Evolutionary conservation across 75 land plant species (phyloP).

Genomic region (Ceratopteris richardii): DNA sequence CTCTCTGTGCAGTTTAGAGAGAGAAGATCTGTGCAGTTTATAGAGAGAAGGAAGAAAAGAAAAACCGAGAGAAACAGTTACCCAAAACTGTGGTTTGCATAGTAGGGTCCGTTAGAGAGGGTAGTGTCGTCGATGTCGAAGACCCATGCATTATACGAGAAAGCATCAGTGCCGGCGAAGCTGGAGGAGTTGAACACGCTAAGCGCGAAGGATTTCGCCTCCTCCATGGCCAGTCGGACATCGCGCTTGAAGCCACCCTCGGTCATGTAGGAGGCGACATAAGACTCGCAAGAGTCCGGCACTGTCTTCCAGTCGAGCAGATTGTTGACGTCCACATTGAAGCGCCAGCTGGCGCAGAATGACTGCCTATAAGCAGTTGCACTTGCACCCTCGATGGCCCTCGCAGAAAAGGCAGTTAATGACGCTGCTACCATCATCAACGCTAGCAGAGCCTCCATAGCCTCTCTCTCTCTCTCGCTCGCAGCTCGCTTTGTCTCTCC

Average conservation of each 20-base stretch:
- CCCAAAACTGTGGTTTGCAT: constrained; percentile 39
- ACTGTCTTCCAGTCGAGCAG: constrained; percentile 39
- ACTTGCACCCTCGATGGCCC: no score
- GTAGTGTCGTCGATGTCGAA: constrained; percentile 82
- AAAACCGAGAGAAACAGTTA: no score
- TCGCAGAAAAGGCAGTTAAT: no score
- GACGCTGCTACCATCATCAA: no score
- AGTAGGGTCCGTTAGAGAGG: constrained; percentile 64
- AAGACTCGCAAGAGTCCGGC: constrained; percentile 42
- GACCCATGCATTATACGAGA: constrained; percentile 40
- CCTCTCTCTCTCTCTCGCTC: no score
- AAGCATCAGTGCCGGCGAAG: not conserved
- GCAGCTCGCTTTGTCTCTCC: no score
- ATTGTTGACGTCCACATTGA: constrained; percentile 58
- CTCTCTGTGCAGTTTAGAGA: no score
- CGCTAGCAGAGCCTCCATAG: no score
- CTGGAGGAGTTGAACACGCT: constrained; percentile 5
- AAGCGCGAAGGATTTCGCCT: constrained; percentile 30
- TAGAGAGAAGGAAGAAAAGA: no score
- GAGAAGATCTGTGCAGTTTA: no score
- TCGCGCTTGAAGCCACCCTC: constrained; percentile 37
- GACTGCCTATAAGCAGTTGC: not conserved
- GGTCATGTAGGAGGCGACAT: constrained; percentile 47
- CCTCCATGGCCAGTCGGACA: constrained; percentile 21
- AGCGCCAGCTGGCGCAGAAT: constrained; percentile 43